Evolutionary conservation across 768 basidiomycete genomes (phyloP), one percentile per base, ranked within the genome.

Genomic region (Ephemerocybe angulata): DNA sequence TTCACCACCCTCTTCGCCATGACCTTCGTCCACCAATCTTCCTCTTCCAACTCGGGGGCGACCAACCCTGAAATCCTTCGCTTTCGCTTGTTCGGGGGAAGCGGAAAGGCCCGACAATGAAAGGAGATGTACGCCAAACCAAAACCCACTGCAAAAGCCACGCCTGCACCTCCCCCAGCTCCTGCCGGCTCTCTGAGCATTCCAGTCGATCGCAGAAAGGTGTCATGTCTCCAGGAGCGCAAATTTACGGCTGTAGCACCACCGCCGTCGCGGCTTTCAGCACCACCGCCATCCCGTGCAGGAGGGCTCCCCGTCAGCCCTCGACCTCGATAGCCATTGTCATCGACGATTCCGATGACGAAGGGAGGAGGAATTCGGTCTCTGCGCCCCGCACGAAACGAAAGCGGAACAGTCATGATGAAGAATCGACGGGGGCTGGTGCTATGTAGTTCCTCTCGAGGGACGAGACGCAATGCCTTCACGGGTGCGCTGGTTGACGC

Each of bases 21-120:
- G n/a, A n/a, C n/a, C n/a, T n/a, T n/a, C n/a, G n/a, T n/a, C n/a
- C n/a, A n/a, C n/a, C n/a, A n/a, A n/a, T n/a, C n/a, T n/a, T n/a
- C n/a, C n/a, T n/a, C n/a, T n/a, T n/a, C n/a, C n/a, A n/a, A n/a
- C n/a, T n/a, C n/a, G n/a, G n/a, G n/a, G n/a, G n/a, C n/a, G n/a
- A n/a, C n/a, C n/a, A n/a, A n/a, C n/a, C n/a, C n/a, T n/a, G n/a
- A n/a, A n/a, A n/a, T n/a, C n/a, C n/a, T n/a, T n/a, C n/a, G n/a
- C n/a, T n/a, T n/a, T n/a, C n/a, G n/a, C n/a, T n/a, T n/a, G n/a
- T n/a, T n/a, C n/a, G n/a, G n/a, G n/a, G n/a, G n/a, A n/a, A n/a
- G n/a, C n/a, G n/a, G n/a, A n/a, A 92, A 81, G 1, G 93, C 93
- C 3, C 80, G 83, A 31, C 78, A 86, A 56, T 93, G 90, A 89